A percentile compares a stretch with the other conserved stretches of the same genome.
Conservation (phyloP, 352 stramenopile species). For the Phytopythium montanum region DNA sequence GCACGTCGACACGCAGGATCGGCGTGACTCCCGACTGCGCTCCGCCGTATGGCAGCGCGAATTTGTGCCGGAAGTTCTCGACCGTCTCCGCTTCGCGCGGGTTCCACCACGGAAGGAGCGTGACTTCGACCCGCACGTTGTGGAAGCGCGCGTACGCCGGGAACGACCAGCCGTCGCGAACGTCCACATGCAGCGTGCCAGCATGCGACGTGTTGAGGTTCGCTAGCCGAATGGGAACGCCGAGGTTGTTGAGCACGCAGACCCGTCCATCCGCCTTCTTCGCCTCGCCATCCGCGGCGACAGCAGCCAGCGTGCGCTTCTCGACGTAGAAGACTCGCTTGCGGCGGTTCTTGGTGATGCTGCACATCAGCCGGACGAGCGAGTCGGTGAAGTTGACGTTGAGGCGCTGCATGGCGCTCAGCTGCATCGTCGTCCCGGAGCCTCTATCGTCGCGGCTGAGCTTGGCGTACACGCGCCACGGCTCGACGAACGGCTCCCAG, state of each 20-base stretch:
- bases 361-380: conserved; percentile 73
- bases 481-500: conserved; percentile 87
- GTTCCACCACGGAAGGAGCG: conserved; percentile 86
- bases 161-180: conserved; percentile 84
- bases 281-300: conserved; percentile 73
- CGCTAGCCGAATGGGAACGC: conserved; percentile 82
- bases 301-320: conserved; percentile 67
- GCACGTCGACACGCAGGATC: conserved; percentile 77
- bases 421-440: conserved; percentile 57
- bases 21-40: conserved; percentile 85
- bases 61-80: conserved; percentile 78
- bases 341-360: conserved; percentile 68
- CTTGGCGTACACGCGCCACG: conserved; percentile 74
- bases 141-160: conserved; percentile 82
- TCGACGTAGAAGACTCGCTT: conserved; percentile 75
- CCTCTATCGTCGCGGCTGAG: conserved; percentile 49
- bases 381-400: conserved; percentile 88
- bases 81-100: conserved; percentile 66
- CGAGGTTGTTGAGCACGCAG: conserved; percentile 87
- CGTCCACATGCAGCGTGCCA: conserved; percentile 74
- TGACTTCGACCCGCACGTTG: conserved; percentile 77
- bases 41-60: conserved; percentile 76
- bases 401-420: conserved; percentile 81
- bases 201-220: conserved; percentile 86
- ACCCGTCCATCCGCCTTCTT: conserved; percentile 84